Conservation (phyloP, 2,329 filamentous ascomycete genomes). For the Alternaria solani region DNA sequence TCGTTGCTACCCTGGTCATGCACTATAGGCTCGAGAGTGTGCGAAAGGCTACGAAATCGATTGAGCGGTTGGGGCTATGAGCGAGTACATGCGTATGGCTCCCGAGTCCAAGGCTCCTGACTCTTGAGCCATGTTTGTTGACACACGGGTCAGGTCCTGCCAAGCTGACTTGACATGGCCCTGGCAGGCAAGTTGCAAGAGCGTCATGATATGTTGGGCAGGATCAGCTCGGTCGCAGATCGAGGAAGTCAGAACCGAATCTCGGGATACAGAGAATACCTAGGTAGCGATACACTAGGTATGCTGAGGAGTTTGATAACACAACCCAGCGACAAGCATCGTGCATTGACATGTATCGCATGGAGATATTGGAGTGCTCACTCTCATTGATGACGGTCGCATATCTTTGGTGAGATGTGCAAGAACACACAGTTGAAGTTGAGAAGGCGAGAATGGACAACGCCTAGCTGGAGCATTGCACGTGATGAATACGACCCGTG, state of each 20-base stretch:
- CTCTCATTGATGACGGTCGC: background rate
- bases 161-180: background rate
- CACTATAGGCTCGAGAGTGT: background rate
- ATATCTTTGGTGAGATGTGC: background rate
- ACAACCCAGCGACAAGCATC: background rate
- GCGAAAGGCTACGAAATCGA: background rate
- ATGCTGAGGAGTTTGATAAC: background rate
- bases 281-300: background rate
- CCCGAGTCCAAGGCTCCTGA: conserved; percentile 8
- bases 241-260: background rate
- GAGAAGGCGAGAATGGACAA: background rate
- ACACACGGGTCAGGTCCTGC: conserved; percentile 18
- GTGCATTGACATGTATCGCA: background rate
- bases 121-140: conserved; percentile 18
- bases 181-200: conserved; percentile 4
- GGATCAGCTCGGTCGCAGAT: background rate
- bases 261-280: background rate
- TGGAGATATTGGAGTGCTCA: background rate
- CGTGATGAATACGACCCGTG: conserved; percentile 16
- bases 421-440: background rate
- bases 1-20: conserved; percentile 14
- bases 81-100: background rate
- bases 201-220: background rate
- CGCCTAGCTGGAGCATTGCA: background rate
- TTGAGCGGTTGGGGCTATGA: background rate